Evolutionary conservation across 139 green algal species (phyloP), one percentile per base, ranked within the genome.

Genomic region (Chlamydomonas sp.): DNA sequence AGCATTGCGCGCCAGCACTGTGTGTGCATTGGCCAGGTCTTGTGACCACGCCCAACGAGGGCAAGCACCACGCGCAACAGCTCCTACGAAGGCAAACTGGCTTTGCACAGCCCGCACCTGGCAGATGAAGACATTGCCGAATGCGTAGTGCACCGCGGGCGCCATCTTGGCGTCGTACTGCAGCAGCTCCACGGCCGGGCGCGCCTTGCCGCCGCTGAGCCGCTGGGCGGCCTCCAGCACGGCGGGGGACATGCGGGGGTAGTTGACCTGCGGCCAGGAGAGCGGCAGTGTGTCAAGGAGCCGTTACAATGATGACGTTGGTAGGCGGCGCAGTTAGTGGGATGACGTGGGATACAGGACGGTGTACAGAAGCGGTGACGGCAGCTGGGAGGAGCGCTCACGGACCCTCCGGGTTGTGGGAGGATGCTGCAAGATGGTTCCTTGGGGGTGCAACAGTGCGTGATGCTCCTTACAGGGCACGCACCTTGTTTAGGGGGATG

Each of bases 401-500:
- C 31, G 31, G 31, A 49, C 31, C 31, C 31, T 49, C 31, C 31
- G 31, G 31, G 31, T 49, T 49, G 0, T 0, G 31, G 31, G 31
- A 49, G 31, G 31, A 49, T 49, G 31, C 31, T n/a, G 17, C 69
- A 76, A 76, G 16, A 76, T 76, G 69, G 16, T 76, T 49, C 10
- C 14, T n/a, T 12, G 69, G 69, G 20, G n/a, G 14, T 16, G 14
- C n/a, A 76, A 31, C 69, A n/a, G n/a, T 5, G 15, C 14, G 3
- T 73, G 67, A 16, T n/a, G 17, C 12, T 2, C 77, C 77, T 4
- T 59, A 31, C 15, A 12, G 15, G 18, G 16, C 18, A 14, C 78
- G 60, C 77, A 97, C 97, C 93, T 99, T 99, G 96, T 99, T 98
- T 14, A 99, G 95, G 0, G 98, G 98, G 77, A 99, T 98, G 93